Evolutionary conservation across 1,139 yeast genomes (phyloP), one percentile per base, ranked within the genome.

Genomic region (Arxiozyma slooffiae): DNA sequence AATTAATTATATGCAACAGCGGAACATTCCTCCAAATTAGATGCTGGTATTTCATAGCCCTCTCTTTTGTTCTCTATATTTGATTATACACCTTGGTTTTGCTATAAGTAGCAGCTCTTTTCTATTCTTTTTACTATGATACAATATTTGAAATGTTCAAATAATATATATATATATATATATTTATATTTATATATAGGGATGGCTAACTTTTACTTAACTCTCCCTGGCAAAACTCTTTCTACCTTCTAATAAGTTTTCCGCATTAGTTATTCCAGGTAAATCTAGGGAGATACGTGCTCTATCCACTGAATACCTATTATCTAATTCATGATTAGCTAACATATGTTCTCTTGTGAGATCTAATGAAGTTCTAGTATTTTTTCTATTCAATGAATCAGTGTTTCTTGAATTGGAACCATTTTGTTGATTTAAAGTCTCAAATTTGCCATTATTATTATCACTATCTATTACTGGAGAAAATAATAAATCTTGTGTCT

Each of bases 221-320:
- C 48, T 41, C 6, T 50, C 46, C 16, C 42, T 36, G 18, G 41
- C 46, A 36, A 52, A 46, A 48, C 56, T 53, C 36, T 50, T 62
- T 56, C 58, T 66, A 18, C 54, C 53, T 36, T 53, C 64, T 59
- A 70, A 54, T 46, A 70, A 52, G 1, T 61, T 54, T 22, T 60
- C 63, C 1, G 73, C 73, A 48, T 62, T 65, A 0, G 72, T 69
- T 36, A 69, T 57, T 17, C 73, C 73, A 6, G 73, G 73, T 36
- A 70, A 54, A n/a, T 70, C 73, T 36, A 69, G 55, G 7, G 73
- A 70, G 1, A 67, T 55, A 56, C 72, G 64, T 2, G 72, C 72
- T 45, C 68, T 64, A 44, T 70, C 73, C 36, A 68, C 60, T 5
- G 72, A 68, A 40, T 62, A 61, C 51, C 72, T 60, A 37, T 63